phyloP scores from a whole-genome alignment of 2,329 filamentous ascomycete genomes.

The Helminthosporium solani region DNA sequence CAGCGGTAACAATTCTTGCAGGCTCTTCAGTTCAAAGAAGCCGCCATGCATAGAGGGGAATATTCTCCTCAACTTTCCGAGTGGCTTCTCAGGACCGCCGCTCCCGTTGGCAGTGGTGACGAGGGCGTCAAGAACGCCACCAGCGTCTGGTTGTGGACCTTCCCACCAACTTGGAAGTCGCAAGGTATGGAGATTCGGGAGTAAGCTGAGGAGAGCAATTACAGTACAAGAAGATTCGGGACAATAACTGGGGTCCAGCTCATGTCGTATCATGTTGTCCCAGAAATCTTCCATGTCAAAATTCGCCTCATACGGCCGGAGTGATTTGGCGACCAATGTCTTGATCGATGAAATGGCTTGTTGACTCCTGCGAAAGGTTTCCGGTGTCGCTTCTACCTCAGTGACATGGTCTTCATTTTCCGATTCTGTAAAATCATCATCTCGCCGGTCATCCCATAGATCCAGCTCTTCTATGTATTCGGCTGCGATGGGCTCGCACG shows the following conservation, averaged over 20 bases:
- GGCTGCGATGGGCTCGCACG: conserved; percentile 27
- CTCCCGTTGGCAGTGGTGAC: conserved; percentile 2
- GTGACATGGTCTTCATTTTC: conserved; percentile 1
- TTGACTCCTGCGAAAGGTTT: conserved; percentile 22
- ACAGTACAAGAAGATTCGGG: conserved; percentile 23
- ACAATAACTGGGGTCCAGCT: conserved; percentile 7
- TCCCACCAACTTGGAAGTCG: conserved; percentile 32
- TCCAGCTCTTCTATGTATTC: conserved; percentile 31
- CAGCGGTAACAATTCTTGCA: conserved; percentile 34
- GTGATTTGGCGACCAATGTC: conserved; percentile 14
- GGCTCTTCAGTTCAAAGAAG: conserved; percentile 27
- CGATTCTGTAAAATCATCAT: background rate
- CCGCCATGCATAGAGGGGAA: conserved; percentile 34
- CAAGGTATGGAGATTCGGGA: conserved; percentile 34
- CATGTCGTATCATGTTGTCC: conserved; percentile 23
- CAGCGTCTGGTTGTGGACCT: conserved; percentile 5
- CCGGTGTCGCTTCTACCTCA: conserved; percentile 1
- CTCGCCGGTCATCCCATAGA: conserved; percentile 24
- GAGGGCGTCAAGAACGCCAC: conserved; percentile 11
- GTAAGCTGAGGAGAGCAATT: conserved; percentile 25
- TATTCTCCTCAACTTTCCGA: conserved; percentile 28
- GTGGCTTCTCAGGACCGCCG: conserved; percentile 10
- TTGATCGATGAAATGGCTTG: conserved; percentile 23
- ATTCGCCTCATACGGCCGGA: conserved; percentile 5
- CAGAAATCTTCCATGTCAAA: conserved; percentile 30